These are phyloP conservation scores for Neurospora sp. DNA, from an alignment of 2,329 filamentous ascomycete species.

Conservation along the genomic window DNA sequence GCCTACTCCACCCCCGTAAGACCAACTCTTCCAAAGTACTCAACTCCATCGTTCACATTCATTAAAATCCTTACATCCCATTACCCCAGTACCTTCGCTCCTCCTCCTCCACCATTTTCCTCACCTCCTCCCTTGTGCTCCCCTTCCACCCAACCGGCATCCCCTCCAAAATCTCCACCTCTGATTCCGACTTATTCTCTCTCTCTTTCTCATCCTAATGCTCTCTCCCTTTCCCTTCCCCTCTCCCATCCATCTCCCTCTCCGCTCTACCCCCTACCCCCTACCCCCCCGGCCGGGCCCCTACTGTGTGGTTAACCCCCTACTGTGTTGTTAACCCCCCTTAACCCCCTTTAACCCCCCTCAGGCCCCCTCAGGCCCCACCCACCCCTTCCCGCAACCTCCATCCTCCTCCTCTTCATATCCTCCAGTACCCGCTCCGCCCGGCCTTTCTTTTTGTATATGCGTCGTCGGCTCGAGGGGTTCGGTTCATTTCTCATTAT, in stretches of 20 bases:
- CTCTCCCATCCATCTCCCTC: background rate
- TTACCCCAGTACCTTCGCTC: background rate
- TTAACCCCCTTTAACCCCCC: no score
- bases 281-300: no score
- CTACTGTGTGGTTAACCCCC: no score
- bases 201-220: background rate
- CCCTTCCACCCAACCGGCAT: background rate
- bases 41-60: background rate
- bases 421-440: no score
- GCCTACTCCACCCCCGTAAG: background rate
- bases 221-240: background rate
- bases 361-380: no score
- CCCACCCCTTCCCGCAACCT: no score
- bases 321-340: no score
- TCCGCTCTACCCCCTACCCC: background rate
- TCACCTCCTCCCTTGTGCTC: background rate
- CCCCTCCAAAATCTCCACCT: background rate
- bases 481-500: no score
- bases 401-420: no score
- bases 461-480: no score
- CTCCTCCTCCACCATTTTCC: background rate
- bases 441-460: no score
- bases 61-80: background rate
- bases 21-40: background rate
- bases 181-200: background rate